A percentile compares a stretch with the other conserved stretches of the same genome.
Conservation (phyloP, 345 rosid species). For the Melaleuca alternifolia region DNA sequence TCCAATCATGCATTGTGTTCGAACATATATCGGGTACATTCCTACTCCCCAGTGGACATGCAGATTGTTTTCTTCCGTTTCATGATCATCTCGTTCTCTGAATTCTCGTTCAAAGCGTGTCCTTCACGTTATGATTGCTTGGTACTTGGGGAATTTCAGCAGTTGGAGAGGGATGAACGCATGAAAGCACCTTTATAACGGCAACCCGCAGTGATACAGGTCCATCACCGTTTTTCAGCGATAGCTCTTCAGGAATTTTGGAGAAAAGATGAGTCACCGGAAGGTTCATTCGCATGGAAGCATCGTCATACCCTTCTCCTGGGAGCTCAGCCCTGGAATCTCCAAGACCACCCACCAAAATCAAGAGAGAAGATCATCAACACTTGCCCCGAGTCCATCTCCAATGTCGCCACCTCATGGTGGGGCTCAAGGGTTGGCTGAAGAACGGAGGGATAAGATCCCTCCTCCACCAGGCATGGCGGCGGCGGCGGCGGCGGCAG, state of each 20-base stretch:
- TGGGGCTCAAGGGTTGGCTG: neutral
- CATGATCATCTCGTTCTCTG: constrained; percentile 15
- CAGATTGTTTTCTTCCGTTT: neutral
- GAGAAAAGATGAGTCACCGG: constrained; percentile 1
- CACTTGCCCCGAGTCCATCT: neutral
- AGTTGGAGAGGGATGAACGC: constrained; percentile 18
- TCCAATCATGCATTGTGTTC: neutral
- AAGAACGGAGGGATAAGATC: neutral
- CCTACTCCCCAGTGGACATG: neutral
- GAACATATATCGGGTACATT: neutral
- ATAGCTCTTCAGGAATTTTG: neutral
- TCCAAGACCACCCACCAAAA: constrained; percentile 26
- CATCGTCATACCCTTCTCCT: constrained; percentile 45
- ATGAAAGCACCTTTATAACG: constrained; percentile 5
- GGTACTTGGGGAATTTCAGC: constrained; percentile 4
- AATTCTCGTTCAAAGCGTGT: constrained; percentile 4
- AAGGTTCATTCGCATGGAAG: constrained; percentile 43
- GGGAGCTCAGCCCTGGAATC: constrained; percentile 61
- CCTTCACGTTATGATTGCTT: constrained; percentile 31
- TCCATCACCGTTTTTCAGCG: neutral
- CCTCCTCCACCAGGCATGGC: constrained; percentile 10
- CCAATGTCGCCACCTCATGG: neutral
- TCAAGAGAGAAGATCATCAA: neutral
- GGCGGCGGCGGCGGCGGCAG: constrained; percentile 10
- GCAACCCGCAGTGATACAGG: neutral